Percentiles rank a stretch among this genome's conserved stretches.
Conservation (phyloP, 768 basidiomycete species). For the Mycena alexandri region DNA sequence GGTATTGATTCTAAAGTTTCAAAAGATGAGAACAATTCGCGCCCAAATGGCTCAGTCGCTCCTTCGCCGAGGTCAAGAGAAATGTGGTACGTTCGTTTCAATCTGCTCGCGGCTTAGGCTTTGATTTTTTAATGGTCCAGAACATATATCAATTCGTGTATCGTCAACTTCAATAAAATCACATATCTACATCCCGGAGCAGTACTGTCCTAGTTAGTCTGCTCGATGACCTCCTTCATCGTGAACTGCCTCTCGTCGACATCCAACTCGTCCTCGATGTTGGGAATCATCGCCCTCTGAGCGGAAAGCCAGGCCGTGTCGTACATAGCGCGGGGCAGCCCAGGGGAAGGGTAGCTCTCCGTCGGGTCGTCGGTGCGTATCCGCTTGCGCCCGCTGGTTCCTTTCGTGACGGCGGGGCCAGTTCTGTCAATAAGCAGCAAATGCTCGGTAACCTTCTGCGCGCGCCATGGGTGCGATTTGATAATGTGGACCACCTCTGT, state of each 20-base stretch:
- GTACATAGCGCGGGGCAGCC: constrained; percentile 12
- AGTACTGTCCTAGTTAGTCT: too few species aligned
- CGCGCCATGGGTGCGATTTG: constrained; percentile 6
- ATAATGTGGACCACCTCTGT: constrained; percentile 4
- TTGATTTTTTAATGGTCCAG: too few species aligned
- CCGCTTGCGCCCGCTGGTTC: neutral
- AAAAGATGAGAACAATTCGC: too few species aligned
- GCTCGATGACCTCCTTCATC: constrained; percentile 5
- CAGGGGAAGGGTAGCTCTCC: neutral
- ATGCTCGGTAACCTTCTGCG: neutral
- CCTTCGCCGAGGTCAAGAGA: too few species aligned
- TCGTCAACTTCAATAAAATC: too few species aligned
- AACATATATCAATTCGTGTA: too few species aligned
- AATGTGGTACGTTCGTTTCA: too few species aligned
- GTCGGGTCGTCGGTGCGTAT: neutral
- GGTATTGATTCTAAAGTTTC: too few species aligned
- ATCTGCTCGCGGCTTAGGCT: too few species aligned
- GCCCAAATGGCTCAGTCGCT: too few species aligned
- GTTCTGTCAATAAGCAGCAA: neutral
- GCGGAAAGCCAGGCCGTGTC: constrained; percentile 7
- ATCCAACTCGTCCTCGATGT: constrained; percentile 7
- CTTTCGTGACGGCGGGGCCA: neutral
- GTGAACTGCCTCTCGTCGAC: constrained; percentile 5
- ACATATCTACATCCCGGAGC: too few species aligned
- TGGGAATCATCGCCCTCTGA: too few species aligned